These are phyloP conservation scores for Sanghuangporus sanghuang DNA, from an alignment of 1,284 basidiomycete genomes.

Conservation along the genomic window DNA sequence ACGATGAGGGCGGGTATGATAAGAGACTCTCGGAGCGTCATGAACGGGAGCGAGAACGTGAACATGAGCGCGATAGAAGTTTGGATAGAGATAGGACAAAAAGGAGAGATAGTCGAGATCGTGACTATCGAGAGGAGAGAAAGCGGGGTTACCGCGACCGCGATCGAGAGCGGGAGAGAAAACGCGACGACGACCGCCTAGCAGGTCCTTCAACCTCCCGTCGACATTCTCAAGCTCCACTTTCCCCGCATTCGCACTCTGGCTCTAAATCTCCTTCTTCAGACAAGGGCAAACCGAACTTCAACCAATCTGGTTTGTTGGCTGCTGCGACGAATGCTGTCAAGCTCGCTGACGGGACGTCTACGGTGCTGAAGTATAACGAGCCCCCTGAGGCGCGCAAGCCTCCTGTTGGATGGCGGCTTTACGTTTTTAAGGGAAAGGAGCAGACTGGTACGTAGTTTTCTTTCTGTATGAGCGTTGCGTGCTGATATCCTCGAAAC, in stretches of 20 bases:
- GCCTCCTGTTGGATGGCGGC: constrained; percentile 83
- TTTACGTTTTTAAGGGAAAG: constrained; percentile 95
- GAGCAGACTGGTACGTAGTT: constrained; percentile 79
- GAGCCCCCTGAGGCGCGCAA: constrained; percentile 98
- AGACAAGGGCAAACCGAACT: constrained; percentile 68
- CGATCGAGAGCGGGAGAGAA: constrained; percentile 4
- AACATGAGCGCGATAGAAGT: constrained; percentile 10
- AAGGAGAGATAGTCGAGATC: constrained; percentile 20
- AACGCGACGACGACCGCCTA: constrained; percentile 18
- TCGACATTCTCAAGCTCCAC: constrained; percentile 18
- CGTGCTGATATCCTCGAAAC: background rate
- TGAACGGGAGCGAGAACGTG: constrained; percentile 6
- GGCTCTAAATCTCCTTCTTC: constrained; percentile 30
- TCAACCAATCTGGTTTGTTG: constrained; percentile 82
- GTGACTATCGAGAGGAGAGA: constrained; percentile 13
- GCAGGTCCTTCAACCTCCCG: constrained; percentile 21
- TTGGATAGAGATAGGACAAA: constrained; percentile 23
- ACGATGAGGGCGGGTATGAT: background rate
- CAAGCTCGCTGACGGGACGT: constrained; percentile 65
- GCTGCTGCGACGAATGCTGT: constrained; percentile 94
- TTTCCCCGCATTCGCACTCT: constrained; percentile 37
- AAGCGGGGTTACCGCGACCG: constrained; percentile 16
- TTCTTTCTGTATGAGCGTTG: background rate
- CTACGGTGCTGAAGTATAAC: constrained; percentile 94
- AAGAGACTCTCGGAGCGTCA: constrained; percentile 8